phyloP scores from a whole-genome alignment of 768 basidiomycete species.

The Suillus hirtellus region DNA sequence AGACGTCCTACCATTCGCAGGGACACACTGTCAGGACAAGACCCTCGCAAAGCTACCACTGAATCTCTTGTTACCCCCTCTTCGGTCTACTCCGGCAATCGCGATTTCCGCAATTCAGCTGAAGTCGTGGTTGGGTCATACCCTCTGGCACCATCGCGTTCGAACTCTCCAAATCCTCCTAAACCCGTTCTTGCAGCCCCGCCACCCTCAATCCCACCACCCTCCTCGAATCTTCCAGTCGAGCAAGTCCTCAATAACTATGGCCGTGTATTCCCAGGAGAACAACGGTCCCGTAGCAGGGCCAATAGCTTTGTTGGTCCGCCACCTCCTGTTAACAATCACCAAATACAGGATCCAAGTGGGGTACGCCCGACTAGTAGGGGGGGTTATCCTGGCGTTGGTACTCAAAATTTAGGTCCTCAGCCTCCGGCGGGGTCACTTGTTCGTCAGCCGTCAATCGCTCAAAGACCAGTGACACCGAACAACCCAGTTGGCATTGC shows the following conservation, averaged over 20 bases:
- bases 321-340: constrained; percentile 30
- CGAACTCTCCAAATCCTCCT: constrained; percentile 72
- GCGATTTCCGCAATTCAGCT: constrained; percentile 76
- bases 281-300: constrained; percentile 61
- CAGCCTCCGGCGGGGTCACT: constrained; percentile 45
- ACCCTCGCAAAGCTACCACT: constrained; percentile 25
- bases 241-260: constrained; percentile 78
- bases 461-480: constrained; percentile 58
- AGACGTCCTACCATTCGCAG: constrained; percentile 28
- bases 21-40: constrained; percentile 24
- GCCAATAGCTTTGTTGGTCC: constrained; percentile 47
- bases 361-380: constrained; percentile 56
- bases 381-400: constrained; percentile 79
- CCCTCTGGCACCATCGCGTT: constrained; percentile 64
- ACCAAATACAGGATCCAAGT: constrained; percentile 38
- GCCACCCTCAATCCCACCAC: constrained; percentile 31
- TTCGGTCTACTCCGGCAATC: constrained; percentile 20
- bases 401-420: constrained; percentile 65
- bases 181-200: constrained; percentile 78
- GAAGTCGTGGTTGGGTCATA: constrained; percentile 78
- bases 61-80: constrained; percentile 29
- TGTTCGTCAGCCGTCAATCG: constrained; percentile 27
- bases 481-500: constrained; percentile 83
- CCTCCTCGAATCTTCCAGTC: constrained; percentile 54
- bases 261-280: constrained; percentile 85